Conservation (phyloP, 352 stramenopile genomes). For the Globisporangium emineosum region DNA sequence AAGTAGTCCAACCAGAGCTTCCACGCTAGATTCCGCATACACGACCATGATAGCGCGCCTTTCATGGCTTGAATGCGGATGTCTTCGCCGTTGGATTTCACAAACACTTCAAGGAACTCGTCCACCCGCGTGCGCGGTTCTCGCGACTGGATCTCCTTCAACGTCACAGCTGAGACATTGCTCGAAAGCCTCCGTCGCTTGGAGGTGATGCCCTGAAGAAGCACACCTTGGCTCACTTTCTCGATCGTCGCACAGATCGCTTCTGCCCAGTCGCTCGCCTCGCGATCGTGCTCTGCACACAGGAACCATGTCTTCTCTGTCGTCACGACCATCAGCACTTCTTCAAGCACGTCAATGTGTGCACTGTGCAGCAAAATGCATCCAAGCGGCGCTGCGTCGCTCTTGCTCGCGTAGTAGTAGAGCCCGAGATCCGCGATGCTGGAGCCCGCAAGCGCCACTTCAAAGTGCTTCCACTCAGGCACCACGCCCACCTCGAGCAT, state of each 20-base stretch:
- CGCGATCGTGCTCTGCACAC: conserved; percentile 51
- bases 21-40: conserved; percentile 67
- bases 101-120: conserved; percentile 74
- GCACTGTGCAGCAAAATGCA: conserved; percentile 61
- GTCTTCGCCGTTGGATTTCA: conserved; percentile 47
- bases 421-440: conserved; percentile 52
- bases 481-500: conserved; percentile 52
- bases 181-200: conserved; percentile 40
- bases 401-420: conserved; percentile 60
- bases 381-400: conserved; percentile 34
- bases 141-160: conserved; percentile 64
- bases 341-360: conserved; percentile 68
- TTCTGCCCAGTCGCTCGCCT: conserved; percentile 63
- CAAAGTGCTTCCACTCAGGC: conserved; percentile 58
- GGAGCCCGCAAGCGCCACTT: conserved; percentile 60
- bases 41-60: conserved; percentile 66
- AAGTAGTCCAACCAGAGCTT: conserved; percentile 70
- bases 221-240: conserved; percentile 23
- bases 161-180: conserved; percentile 35
- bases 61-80: conserved; percentile 52
- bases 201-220: conserved; percentile 18
- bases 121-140: conserved; percentile 45
- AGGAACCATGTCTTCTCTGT: conserved; percentile 81
- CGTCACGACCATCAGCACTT: conserved; percentile 76
- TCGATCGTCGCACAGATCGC: conserved; percentile 61